These are phyloP conservation scores for Skeletonema costatum DNA, from an alignment of 108 stramenopile genomes.

Conservation along the genomic window DNA sequence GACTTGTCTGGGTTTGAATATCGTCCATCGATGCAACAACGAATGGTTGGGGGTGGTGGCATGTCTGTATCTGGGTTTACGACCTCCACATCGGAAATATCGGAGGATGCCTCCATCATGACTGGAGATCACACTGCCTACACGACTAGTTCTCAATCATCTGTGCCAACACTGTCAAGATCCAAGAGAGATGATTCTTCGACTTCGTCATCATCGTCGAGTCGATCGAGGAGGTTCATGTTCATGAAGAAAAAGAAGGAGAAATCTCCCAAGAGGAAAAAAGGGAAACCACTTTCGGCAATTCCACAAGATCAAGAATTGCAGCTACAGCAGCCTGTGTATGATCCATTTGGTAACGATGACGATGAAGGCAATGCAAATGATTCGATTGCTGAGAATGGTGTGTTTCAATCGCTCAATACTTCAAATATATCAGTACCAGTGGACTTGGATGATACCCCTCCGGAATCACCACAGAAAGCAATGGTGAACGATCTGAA, in stretches of 20 bases:
- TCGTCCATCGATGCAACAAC: slow-evolving; percentile 4
- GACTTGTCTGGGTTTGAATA: slow-evolving; percentile 49
- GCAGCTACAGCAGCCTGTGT: slow-evolving; percentile 17
- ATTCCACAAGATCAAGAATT: slow-evolving; percentile 14
- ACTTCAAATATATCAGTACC: background rate
- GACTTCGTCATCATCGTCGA: slow-evolving; percentile 2
- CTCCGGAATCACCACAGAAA: slow-evolving; percentile 8
- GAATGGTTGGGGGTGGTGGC: background rate
- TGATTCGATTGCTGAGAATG: background rate
- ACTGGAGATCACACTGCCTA: slow-evolving; percentile 40
- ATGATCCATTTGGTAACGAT: slow-evolving; percentile 46
- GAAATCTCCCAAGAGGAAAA: slow-evolving; percentile 5
- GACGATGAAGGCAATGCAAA: slow-evolving; percentile 2
- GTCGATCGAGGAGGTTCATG: slow-evolving; percentile 19
- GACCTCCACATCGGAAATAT: slow-evolving; percentile 34
- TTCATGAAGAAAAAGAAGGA: slow-evolving; percentile 31
- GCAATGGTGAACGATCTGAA: slow-evolving; percentile 4
- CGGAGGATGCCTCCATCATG: slow-evolving; percentile 34
- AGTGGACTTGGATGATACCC: background rate
- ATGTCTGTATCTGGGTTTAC: slow-evolving; percentile 25
- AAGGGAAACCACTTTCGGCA: slow-evolving; percentile 10
- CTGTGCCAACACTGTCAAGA: slow-evolving; percentile 36
- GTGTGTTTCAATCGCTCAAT: background rate
- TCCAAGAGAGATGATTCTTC: slow-evolving; percentile 36
- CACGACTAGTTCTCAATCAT: slow-evolving; percentile 17